Conservation (phyloP, 331 rosid species). For the Rosa hybrid region DNA sequence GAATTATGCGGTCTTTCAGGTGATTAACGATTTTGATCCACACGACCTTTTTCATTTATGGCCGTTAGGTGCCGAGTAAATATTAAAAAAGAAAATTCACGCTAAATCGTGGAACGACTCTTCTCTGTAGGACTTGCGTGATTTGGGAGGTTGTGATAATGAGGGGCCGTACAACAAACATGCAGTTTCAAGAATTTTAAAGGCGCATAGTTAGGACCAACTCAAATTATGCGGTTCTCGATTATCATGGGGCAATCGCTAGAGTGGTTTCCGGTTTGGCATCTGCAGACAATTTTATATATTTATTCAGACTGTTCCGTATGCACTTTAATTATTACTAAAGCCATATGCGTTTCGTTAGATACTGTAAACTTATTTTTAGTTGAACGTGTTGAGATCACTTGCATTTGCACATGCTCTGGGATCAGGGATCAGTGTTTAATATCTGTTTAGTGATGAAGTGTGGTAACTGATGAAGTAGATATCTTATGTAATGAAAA, state of each 20-base stretch:
- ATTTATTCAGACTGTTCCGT: slow-evolving; percentile 17
- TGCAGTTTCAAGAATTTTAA: slow-evolving; percentile 47
- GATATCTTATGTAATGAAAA: neutral
- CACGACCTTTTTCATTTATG: slow-evolving; percentile 45
- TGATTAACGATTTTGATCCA: slow-evolving; percentile 51
- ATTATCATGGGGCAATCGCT: slow-evolving; percentile 27
- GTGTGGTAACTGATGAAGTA: slow-evolving; percentile 12
- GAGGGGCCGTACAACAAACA: slow-evolving; percentile 52
- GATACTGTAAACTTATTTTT: slow-evolving; percentile 18
- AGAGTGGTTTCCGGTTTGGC: slow-evolving; percentile 44
- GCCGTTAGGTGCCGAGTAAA: slow-evolving; percentile 43
- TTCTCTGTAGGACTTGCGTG: slow-evolving; percentile 76
- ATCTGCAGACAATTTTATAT: slow-evolving; percentile 31
- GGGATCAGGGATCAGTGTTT: slow-evolving; percentile 10
- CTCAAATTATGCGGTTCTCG: slow-evolving; percentile 31
- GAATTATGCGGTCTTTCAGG: slow-evolving; percentile 65
- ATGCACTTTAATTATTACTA: neutral
- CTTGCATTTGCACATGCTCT: slow-evolving; percentile 7
- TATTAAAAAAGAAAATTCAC: slow-evolving; percentile 33
- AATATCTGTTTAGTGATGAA: slow-evolving; percentile 7
- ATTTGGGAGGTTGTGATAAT: slow-evolving; percentile 51
- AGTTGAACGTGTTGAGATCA: neutral
- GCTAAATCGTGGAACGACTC: slow-evolving; percentile 60
- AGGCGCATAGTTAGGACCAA: slow-evolving; percentile 50
- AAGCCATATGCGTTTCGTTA: neutral